Base-by-base conservation (phyloP, 495 filamentous ascomycete genomes). In the Podospora pseudoanserina region DNA sequence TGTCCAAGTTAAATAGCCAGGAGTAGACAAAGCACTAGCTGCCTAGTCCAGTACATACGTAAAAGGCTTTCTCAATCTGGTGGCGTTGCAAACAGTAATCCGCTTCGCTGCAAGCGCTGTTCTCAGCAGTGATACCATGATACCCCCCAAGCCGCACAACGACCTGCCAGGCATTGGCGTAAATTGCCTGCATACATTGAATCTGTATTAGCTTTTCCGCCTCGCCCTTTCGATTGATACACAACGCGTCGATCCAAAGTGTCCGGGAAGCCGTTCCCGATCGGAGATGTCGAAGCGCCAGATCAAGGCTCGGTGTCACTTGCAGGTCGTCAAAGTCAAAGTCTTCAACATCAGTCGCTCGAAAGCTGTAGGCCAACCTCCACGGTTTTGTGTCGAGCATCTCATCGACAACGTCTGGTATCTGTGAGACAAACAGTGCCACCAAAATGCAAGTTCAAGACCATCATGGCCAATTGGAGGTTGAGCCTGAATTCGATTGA, bases 171-270 rank as follows among this genome's bases (percentile, higher is more conserved):
- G 59, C 59, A 18, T 61, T 27, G n/a, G 59, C 59, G 13, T 61
- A 61, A 7, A 34, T 32, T 18, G 5, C 30, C 26, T 26, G 23
- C 59, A 61, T 61, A 18, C 4, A 4, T 18, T 32, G 59, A 27
- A 34, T 30, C 59, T 61, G 27, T 6, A 28, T 6, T 7, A 3
- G 23, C 59, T 61, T 61, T 18, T 34, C 59, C n/a, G 2, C 30
- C 26, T 61, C 27, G 16, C 34, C 59, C 59, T 28, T 20, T 26
- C 34, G 59, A 20, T 61, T 61, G 59, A 61, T 61, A 61, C 59
- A 61, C 5, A 61, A 9, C 1, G 59, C 59, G 27, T 61, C 59
- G 16, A 61, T 61, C 27, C 59, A 61, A 11, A 61, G 23, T 7
- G 30, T 61, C 20, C 59, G 58, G 20, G 4, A 32, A 7, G 30